phyloP scores from a whole-genome alignment of 1,139 yeast genomes.

The Candida tetrigidarum region DNA sequence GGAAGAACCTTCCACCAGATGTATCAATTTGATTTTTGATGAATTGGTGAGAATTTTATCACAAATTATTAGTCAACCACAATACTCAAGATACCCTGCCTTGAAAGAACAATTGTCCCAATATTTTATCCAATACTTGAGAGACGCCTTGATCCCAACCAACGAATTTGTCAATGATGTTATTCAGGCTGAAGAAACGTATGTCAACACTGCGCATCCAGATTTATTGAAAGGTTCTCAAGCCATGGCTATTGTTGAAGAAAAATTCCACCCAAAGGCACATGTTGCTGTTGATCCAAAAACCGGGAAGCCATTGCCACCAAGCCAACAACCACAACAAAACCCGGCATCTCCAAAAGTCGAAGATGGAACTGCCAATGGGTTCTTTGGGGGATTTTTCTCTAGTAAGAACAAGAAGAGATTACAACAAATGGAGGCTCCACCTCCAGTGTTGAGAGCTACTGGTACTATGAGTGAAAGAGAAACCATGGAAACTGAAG shows the following conservation, averaged over 20 bases:
- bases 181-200: constrained; percentile 85
- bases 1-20: constrained; percentile 91
- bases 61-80: constrained; percentile 81
- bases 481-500: constrained; percentile 96
- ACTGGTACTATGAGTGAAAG: constrained; percentile 95
- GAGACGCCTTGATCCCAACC: constrained; percentile 83
- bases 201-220: constrained; percentile 97
- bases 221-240: constrained; percentile 93
- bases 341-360: constrained; percentile 20
- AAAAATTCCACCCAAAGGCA: constrained; percentile 81
- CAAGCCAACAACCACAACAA: constrained; percentile 39
- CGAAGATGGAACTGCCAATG: constrained; percentile 54
- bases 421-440: constrained; percentile 95
- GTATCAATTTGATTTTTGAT: constrained; percentile 90
- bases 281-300: constrained; percentile 89
- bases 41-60: constrained; percentile 90
- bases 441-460: constrained; percentile 94
- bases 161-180: constrained; percentile 83
- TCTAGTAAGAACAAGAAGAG: constrained; percentile 92
- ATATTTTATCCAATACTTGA: constrained; percentile 77
- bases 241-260: constrained; percentile 95
- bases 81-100: constrained; percentile 86
- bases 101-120: constrained; percentile 86
- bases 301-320: constrained; percentile 78
- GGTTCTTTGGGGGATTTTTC: constrained; percentile 95